These are phyloP conservation scores for Trichoderma sp. DNA, from an alignment of 2,329 filamentous ascomycete species.

Conservation along the genomic window DNA sequence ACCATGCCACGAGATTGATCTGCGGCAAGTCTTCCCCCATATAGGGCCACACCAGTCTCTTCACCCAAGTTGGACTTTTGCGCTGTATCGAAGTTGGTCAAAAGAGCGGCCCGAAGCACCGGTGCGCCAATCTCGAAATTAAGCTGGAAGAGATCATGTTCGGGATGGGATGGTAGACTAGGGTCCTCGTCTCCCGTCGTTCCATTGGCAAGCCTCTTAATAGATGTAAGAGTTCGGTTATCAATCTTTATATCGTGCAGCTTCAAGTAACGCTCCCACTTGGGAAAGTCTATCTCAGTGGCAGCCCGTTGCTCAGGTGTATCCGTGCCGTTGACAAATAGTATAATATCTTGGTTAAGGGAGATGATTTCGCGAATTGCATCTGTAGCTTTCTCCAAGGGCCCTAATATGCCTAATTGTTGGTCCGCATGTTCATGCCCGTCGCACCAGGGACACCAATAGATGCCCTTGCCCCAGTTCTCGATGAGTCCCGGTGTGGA, in stretches of 20 bases:
- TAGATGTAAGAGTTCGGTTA: conserved; percentile 51
- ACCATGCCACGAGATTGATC: conserved; percentile 42
- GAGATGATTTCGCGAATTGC: conserved; percentile 53
- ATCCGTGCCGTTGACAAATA: conserved; percentile 60
- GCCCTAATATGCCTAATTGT: conserved; percentile 51
- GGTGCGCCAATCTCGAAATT: conserved; percentile 47
- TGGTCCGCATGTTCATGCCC: conserved; percentile 61
- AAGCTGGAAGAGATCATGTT: conserved; percentile 56
- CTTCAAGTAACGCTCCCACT: conserved; percentile 50
- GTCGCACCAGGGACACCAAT: conserved; percentile 65
- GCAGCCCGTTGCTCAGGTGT: conserved; percentile 42
- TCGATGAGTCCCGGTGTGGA: conserved; percentile 52
- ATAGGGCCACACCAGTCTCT: conserved; percentile 47
- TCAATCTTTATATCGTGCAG: conserved; percentile 53
- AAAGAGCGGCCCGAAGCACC: conserved; percentile 50
- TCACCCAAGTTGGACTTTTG: conserved; percentile 49
- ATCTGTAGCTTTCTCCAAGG: conserved; percentile 43
- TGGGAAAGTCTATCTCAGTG: conserved; percentile 40
- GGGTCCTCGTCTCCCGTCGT: conserved; percentile 38
- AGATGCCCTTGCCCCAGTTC: conserved; percentile 59
- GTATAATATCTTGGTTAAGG: conserved; percentile 54
- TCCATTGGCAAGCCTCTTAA: conserved; percentile 47
- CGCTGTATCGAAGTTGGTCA: conserved; percentile 47
- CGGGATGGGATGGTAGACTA: conserved; percentile 42
- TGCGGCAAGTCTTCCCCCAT: conserved; percentile 43